These are phyloP conservation scores for Kurtzmaniella quercitrusa DNA, from an alignment of 1,139 yeast genomes.

Conservation along the genomic window DNA sequence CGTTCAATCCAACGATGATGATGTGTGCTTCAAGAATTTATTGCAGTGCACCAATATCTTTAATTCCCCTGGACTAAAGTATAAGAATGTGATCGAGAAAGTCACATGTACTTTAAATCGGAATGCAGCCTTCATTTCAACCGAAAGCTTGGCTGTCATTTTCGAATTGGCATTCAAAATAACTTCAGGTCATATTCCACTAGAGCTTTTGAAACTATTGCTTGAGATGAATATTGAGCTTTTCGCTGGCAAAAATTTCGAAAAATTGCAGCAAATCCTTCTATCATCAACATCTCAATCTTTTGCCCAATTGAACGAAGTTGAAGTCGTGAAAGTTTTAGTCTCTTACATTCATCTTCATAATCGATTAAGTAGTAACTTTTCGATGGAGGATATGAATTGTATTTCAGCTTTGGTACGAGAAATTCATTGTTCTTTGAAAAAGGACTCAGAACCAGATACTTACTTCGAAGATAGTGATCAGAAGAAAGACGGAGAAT, in stretches of 20 bases:
- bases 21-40: background rate
- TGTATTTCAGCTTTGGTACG: background rate
- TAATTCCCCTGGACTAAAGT: background rate
- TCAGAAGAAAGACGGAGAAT: background rate
- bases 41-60: background rate
- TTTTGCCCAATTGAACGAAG: background rate
- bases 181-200: background rate
- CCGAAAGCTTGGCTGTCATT: too few relatives aligned
- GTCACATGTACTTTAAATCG: too few relatives aligned
- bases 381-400: background rate
- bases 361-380: background rate
- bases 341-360: background rate
- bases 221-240: background rate
- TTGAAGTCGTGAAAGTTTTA: background rate
- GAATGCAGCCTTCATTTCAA: too few relatives aligned
- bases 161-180: slow-evolving; percentile 1
- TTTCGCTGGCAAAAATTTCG: background rate
- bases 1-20: background rate
- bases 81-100: too few relatives aligned
- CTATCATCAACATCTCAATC: background rate
- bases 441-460: background rate
- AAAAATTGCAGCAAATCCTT: background rate
- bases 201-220: background rate
- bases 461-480: slow-evolving; percentile 10
- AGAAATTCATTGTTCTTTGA: background rate